Percentiles rank a stretch among this genome's conserved stretches.
phyloP scores from a whole-genome alignment of 1,284 basidiomycete genomes.

The Lentinula novae-zelandiae region DNA sequence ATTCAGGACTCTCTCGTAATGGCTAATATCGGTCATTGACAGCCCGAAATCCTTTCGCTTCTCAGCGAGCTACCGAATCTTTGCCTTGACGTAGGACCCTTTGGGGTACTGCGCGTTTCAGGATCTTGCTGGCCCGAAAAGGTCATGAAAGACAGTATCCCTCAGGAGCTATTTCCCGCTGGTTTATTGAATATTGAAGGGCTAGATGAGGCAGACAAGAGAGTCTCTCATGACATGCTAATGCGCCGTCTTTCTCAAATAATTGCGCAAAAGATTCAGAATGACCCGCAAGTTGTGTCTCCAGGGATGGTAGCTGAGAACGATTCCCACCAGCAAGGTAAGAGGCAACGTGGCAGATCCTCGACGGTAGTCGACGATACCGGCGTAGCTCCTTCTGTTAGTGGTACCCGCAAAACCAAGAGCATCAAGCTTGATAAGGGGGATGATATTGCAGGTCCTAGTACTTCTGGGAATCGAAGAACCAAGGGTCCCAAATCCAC shows the following conservation, averaged over 20 bases:
- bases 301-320: not conserved
- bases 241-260: not conserved
- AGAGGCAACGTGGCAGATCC: not conserved
- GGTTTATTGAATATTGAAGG: not conserved
- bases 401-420: too few species aligned
- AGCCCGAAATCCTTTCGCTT: not conserved
- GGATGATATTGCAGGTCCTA: too few species aligned
- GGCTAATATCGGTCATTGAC: not conserved
- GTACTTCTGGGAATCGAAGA: too few species aligned
- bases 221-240: not conserved
- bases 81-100: not conserved
- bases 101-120: not conserved
- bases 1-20: not conserved
- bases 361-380: not conserved
- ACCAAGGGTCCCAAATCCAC: too few species aligned
- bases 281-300: too few species aligned
- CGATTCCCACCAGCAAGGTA: not conserved
- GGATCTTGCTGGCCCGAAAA: not conserved
- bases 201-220: not conserved
- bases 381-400: not conserved
- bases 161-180: not conserved
- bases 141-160: not conserved
- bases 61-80: not conserved
- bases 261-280: not conserved
- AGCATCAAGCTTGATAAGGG: too few species aligned